Conservation (phyloP, 129 eudicot genomes). For the Flaveria brownii region DNA sequence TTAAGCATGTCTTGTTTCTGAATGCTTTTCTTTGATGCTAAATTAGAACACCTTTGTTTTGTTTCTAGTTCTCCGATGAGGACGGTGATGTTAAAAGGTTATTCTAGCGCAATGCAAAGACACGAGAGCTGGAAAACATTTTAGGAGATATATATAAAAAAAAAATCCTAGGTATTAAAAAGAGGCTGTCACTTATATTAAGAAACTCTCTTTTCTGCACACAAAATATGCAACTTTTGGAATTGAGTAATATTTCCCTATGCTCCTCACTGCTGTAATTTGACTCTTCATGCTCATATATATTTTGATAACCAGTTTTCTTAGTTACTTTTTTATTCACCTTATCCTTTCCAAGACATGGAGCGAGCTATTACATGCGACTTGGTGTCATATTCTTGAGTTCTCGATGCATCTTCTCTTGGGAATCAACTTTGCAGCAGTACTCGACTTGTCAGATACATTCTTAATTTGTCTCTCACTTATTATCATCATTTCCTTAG, state of each 20-base stretch:
- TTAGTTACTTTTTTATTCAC: background rate
- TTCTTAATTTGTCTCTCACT: background rate
- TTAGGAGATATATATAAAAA: conserved; percentile 68
- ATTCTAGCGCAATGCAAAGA: conserved; percentile 74
- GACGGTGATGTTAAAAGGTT: conserved; percentile 54
- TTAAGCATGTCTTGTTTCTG: background rate
- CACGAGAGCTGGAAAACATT: conserved; percentile 60
- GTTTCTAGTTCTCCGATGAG: conserved; percentile 73
- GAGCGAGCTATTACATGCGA: conserved; percentile 87
- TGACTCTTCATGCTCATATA: background rate
- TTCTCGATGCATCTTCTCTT: conserved; percentile 57
- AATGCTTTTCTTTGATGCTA: background rate
- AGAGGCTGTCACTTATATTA: background rate
- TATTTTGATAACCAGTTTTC: background rate
- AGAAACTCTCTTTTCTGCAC: background rate
- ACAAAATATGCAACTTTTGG: conserved; percentile 2
- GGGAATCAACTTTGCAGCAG: conserved; percentile 76
- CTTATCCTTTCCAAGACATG: conserved; percentile 51
- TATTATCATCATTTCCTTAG: conserved; percentile 1
- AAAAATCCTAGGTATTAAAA: conserved; percentile 61
- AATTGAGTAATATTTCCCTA: background rate
- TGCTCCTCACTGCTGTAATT: background rate
- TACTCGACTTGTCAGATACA: conserved; percentile 61
- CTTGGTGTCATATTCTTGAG: conserved; percentile 69
- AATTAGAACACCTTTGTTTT: background rate